Percentiles rank a stretch among this genome's conserved stretches.
Conservation (phyloP, 2,329 filamentous ascomycete species). For the Tolypocladium amazonense region DNA sequence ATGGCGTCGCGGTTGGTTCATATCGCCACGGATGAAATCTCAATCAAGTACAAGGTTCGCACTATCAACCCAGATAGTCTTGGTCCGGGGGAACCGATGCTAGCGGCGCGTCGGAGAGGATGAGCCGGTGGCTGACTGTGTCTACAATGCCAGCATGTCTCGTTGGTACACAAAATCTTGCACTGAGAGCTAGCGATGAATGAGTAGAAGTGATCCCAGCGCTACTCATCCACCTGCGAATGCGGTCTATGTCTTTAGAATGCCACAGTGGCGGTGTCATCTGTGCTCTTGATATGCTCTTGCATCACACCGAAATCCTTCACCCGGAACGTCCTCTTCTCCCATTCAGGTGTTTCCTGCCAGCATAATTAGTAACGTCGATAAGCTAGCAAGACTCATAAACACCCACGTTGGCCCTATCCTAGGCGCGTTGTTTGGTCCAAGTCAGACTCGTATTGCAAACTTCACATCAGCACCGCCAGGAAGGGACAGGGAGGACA, state of each 20-base stretch:
- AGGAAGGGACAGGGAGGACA: background rate
- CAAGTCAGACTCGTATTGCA: background rate
- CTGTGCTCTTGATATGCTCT: constrained; percentile 16
- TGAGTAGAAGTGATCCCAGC: constrained; percentile 15
- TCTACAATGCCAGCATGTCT: background rate
- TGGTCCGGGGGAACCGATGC: constrained; percentile 23
- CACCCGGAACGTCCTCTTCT: background rate
- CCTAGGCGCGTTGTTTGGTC: background rate
- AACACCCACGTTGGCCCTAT: background rate
- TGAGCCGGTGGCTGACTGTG: constrained; percentile 17
- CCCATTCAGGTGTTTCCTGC: background rate
- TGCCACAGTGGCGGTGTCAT: constrained; percentile 20
- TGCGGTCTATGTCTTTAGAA: constrained; percentile 16
- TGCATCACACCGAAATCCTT: background rate
- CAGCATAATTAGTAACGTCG: background rate
- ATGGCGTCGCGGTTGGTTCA: constrained; percentile 17
- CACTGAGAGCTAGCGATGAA: background rate
- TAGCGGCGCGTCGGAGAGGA: constrained; percentile 8
- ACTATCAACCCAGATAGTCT: constrained; percentile 22
- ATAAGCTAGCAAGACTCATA: background rate
- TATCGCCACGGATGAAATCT: constrained; percentile 20
- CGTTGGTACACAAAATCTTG: no score
- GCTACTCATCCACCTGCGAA: constrained; percentile 20
- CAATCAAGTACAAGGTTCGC: constrained; percentile 17
- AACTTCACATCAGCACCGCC: background rate